Evolutionary conservation across 148 eudicot genomes (phyloP), one percentile per base, ranked within the genome.

Genomic region (Fallopia convolvulus): DNA sequence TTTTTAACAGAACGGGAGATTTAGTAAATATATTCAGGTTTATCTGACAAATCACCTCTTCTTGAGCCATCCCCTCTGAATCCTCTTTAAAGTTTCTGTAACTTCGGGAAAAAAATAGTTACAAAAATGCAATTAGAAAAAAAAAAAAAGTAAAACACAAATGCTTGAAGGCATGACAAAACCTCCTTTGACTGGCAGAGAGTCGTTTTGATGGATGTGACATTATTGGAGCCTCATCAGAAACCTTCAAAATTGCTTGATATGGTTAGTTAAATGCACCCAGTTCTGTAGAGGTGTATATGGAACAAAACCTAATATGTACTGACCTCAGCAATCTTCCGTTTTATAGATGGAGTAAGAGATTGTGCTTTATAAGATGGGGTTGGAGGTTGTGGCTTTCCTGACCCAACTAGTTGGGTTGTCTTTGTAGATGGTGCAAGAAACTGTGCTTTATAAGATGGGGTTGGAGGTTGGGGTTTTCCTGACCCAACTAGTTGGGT

Each of bases 291-390:
- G 42, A 18, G 44, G 23, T n/a, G 15, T 68, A 68, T 17, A 61
- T 61, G 2, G 68, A 61, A n/a, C 72, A 39, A 36, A 36, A 33
- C 46, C 3, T 14, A 36, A 39, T 11, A 14, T 65, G 20, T 0
- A 68, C n/a, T 30, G 42, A 68, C 72, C 72, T 68, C 72, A 68
- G 72, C 20, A 68, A 68, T 36, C 72, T 68, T 68, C 72, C 72
- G 72, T 32, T 68, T 68, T 10, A 23, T 15, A 68, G 72, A 68
- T 17, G 20, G 42, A 42, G 44, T 46, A 36, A 42, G 46, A 39
- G 46, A 68, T 15, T 68, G 72, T 68, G 42, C 46, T 36, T 68
- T 68, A 36, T 1, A 42, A 36, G 20, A 15, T 39, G 8, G 42
- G 44, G 44, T 42, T 68, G 72, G 46, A 39, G 72, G 39, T 5